Base-by-base conservation (phyloP, 2,329 filamentous ascomycete genomes). In the Colletotrichum sp. region DNA sequence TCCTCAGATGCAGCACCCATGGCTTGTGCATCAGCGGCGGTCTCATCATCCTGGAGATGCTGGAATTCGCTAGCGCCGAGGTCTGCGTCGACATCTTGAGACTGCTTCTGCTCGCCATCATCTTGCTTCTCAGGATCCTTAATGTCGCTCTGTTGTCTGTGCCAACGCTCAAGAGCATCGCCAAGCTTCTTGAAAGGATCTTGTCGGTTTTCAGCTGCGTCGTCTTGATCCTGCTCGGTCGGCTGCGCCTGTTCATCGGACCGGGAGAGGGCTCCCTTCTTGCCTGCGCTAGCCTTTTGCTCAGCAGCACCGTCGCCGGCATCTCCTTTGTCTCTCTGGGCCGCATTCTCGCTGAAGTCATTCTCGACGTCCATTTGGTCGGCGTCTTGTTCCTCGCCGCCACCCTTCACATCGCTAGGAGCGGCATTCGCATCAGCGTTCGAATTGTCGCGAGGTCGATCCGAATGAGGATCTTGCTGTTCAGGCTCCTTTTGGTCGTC, bases 171-270 rank as follows among this genome's bases (percentile, higher is more conserved):
- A 36, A 99, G 89, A 7, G 95, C 94, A 86, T 99, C 96, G 26
- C 97, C 97, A 34, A 99, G 91, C 82, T 98, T 98, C 86, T 97
- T 97, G 89, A 98, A 98, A 2, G 96, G 95, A 79, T 97, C 92
- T 61, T 88, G 86, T 68, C 91, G 84, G 7, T 82, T 80, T 52
- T 84, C 85, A 70, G 86, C 84, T 13, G 85, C 83, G 13, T 87
- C 85, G 69, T 90, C 87, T 52, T 85, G 82, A 32, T 86, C 82
- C 63, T 84, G 80, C 7, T 89, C 86, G n/a, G 86, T 83, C 6
- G 86, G 84, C n/a, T 80, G 80, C 52, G 83, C 81, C 34, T 85
- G 81, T 26, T 91, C 87, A 70, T 89, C 87, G 13, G 86, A 84
- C 52, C 86, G 85, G 3, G 90, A 89, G 21, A 88, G 84, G 9